Conservation (phyloP, 2,329 filamentous ascomycete genomes). For the Diaporthe sp. region DNA sequence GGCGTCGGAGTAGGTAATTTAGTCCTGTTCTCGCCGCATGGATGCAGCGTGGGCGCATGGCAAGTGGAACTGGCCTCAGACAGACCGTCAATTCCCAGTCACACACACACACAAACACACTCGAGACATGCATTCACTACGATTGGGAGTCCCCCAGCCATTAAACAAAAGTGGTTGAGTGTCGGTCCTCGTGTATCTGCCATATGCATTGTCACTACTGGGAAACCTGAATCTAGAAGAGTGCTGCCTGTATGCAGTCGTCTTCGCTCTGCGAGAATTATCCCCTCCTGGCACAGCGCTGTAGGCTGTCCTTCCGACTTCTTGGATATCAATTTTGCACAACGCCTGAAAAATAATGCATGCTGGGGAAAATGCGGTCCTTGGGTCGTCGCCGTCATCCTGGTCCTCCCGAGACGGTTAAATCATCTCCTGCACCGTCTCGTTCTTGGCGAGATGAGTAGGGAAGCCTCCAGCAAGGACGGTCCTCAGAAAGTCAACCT, state of each 20-base stretch:
- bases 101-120: background rate
- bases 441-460: conserved; percentile 57
- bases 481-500: conserved; percentile 63
- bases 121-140: background rate
- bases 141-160: background rate
- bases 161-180: background rate
- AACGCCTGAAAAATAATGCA: conserved; percentile 11
- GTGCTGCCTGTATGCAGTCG: conserved; percentile 4
- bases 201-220: background rate
- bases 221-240: conserved; percentile 7
- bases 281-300: background rate
- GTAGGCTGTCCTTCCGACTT: background rate
- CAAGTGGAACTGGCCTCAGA: background rate
- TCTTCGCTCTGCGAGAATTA: conserved; percentile 11
- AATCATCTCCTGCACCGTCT: conserved; percentile 54
- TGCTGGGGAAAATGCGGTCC: conserved; percentile 31
- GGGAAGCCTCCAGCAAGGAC: conserved; percentile 62
- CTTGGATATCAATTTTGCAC: conserved; percentile 39
- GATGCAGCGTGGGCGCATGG: background rate
- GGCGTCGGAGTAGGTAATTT: background rate
- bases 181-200: conserved; percentile 8
- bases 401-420: conserved; percentile 50
- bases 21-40: background rate
- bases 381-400: conserved; percentile 33
- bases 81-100: background rate